These are phyloP conservation scores for Nakazawaea ernobii DNA, from an alignment of 805 yeast species.

Conservation along the genomic window DNA sequence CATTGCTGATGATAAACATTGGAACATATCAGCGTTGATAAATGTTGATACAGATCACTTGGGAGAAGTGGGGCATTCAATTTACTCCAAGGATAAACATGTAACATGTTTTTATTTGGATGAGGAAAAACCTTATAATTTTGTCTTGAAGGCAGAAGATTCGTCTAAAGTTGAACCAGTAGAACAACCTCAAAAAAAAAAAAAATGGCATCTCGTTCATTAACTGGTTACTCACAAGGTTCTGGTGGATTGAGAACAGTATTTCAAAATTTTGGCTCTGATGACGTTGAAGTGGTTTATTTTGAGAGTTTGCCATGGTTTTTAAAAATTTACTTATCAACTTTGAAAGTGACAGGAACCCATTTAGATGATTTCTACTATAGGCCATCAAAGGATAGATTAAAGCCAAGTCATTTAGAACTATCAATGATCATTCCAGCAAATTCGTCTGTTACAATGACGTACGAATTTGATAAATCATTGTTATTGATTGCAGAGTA, in stretches of 20 bases:
- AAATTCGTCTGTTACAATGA: constrained; percentile 48
- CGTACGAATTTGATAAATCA: constrained; percentile 83
- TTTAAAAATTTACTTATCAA: constrained; percentile 74
- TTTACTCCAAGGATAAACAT: not conserved
- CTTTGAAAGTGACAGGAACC: constrained; percentile 37
- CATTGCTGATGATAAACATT: constrained; percentile 33
- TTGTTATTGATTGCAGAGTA: constrained; percentile 81
- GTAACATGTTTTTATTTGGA: constrained; percentile 20
- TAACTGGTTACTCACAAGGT: constrained; percentile 90
- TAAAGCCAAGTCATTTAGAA: constrained; percentile 80
- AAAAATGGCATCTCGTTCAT: constrained; percentile 74
- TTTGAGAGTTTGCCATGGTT: constrained; percentile 92
- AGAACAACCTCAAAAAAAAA: constrained; percentile 52
- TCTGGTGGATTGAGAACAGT: constrained; percentile 83
- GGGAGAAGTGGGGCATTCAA: constrained; percentile 6
- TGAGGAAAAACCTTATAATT: constrained; percentile 24
- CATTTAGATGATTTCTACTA: constrained; percentile 51
- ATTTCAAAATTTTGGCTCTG: constrained; percentile 57
- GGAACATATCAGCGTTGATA: constrained; percentile 36
- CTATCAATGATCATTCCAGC: constrained; percentile 62
- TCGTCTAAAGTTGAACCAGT: constrained; percentile 36
- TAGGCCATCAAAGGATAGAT: constrained; percentile 73
- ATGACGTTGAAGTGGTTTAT: constrained; percentile 48
- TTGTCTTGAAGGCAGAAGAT: constrained; percentile 37
- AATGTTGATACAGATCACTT: constrained; percentile 1